Percentiles rank a stretch among this genome's conserved stretches.
These are phyloP conservation scores for Hypoxylon sp. DNA, from an alignment of 2,329 filamentous ascomycete species.

Conservation along the genomic window DNA sequence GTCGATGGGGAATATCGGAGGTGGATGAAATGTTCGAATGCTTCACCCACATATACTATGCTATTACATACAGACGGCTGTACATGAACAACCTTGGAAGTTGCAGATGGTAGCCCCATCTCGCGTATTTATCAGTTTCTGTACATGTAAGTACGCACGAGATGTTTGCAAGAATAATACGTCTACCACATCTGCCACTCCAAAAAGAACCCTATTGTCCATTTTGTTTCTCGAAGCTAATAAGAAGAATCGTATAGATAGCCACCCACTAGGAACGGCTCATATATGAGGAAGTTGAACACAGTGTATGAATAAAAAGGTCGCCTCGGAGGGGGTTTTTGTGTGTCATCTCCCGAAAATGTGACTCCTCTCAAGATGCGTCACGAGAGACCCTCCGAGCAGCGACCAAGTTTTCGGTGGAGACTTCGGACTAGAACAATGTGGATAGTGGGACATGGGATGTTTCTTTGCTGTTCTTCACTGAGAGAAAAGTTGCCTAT, in stretches of 20 bases:
- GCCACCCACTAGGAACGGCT: slow-evolving; percentile 26
- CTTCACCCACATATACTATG: slow-evolving; percentile 8
- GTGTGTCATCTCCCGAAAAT: slow-evolving; percentile 35
- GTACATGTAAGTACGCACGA: slow-evolving; percentile 21
- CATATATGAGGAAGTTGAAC: slow-evolving; percentile 26
- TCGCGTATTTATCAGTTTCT: slow-evolving; percentile 41
- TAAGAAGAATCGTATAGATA: neutral
- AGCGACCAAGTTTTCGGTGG: slow-evolving; percentile 42
- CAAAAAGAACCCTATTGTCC: neutral
- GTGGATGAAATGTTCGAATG: slow-evolving; percentile 23
- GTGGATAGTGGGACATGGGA: slow-evolving; percentile 28
- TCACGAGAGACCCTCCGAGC: slow-evolving; percentile 34
- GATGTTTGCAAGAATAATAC: slow-evolving; percentile 9
- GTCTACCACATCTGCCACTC: slow-evolving; percentile 19
- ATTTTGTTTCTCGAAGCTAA: slow-evolving; percentile 8
- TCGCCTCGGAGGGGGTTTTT: slow-evolving; percentile 23
- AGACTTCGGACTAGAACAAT: slow-evolving; percentile 21
- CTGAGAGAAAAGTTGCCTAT: neutral
- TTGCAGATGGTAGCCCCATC: slow-evolving; percentile 10
- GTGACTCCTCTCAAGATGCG: slow-evolving; percentile 40
- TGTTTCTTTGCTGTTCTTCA: slow-evolving; percentile 27
- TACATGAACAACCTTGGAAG: slow-evolving; percentile 7
- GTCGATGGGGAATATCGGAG: slow-evolving; percentile 34
- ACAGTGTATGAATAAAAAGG: neutral
- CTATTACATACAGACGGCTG: slow-evolving; percentile 6